These are phyloP conservation scores for Leptodermis oblonga DNA, from an alignment of 257 asterid genomes.

Conservation along the genomic window DNA sequence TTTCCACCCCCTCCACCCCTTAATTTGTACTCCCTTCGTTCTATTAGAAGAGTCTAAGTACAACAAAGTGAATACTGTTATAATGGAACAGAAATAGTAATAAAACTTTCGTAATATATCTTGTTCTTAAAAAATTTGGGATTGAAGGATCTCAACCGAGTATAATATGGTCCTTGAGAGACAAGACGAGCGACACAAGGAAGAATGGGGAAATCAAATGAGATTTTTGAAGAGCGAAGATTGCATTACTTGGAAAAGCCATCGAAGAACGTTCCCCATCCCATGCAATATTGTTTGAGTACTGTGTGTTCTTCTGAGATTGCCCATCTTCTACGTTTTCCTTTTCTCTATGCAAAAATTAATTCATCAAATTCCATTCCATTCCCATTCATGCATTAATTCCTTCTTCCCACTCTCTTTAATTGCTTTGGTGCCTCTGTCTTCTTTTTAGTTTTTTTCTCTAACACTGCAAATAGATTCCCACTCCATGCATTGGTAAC, in stretches of 20 bases:
- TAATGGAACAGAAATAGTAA: too few species aligned
- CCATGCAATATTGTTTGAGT: neutral
- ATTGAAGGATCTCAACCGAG: too few species aligned
- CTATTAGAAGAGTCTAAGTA: too few species aligned
- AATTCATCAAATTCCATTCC: too few species aligned
- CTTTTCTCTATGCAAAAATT: constrained; percentile 13
- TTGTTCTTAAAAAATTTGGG: too few species aligned
- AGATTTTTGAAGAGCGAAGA: constrained; percentile 28
- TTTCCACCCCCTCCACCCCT: too few species aligned
- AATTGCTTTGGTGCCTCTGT: neutral
- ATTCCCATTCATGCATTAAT: too few species aligned
- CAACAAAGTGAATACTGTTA: too few species aligned
- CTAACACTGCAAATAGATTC: constrained; percentile 17
- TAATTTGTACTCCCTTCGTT: too few species aligned
- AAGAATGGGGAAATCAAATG: constrained; percentile 25
- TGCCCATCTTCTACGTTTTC: constrained; percentile 43
- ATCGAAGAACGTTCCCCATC: constrained; percentile 29
- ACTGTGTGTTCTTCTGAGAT: constrained; percentile 20
- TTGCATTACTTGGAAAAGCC: constrained; percentile 31
- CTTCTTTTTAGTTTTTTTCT: constrained; percentile 23
- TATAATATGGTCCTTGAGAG: too few species aligned
- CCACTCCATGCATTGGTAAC: constrained; percentile 27
- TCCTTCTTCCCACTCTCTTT: constrained; percentile 10
- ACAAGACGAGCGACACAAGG: constrained; percentile 15
- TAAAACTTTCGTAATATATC: too few species aligned